Evolutionary conservation across 495 filamentous ascomycete species (phyloP), one percentile per base, ranked within the genome.

Genomic region (Halenospora varia): DNA sequence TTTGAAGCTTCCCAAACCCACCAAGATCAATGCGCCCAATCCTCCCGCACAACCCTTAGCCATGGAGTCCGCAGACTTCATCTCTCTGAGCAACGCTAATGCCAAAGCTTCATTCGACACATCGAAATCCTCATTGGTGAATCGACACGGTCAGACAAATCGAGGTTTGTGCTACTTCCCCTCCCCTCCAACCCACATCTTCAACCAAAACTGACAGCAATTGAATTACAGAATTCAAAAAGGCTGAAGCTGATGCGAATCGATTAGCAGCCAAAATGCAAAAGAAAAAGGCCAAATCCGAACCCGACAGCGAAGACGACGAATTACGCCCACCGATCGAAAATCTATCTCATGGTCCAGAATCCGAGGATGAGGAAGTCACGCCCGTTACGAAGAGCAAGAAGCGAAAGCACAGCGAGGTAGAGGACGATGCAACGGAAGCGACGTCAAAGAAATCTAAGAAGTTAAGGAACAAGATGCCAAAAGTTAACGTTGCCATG

Each of bases 221-320:
- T 40, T 40, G 35, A 9, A n/a, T 40, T 9, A 40, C n/a, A 15
- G 15, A 40, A 40, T 9, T 9, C 35, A 40, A 40, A 40, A 40
- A 40, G 35, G 8, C 15, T n/a, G n/a, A 0, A 19, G 49, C 10
- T 44, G 51, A 24, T 19, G 40, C 20, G n/a, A n/a, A n/a, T n/a
- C 53, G 62, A 18, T 24, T 35, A 20, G 57, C 62, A 0, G 53
- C 54, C 4, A 61, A 53, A 24, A 57, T 55, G 22, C 53, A 55
- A 25, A 57, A 61, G 47, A 64, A 64, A 47, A 55, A 57, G 44
- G 40, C n/a, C 15, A 64, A 64, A 55, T 57, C 68, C 10, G 70
- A 55, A 3, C 48, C 49, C 10, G 40, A 47, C 29, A 35, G 29
- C 29, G 29, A 35, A 35, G 29, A 35, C 13, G 29, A 35, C 13